phyloP scores from a whole-genome alignment of 805 yeast species.

The Wickerhamiella nectarea region DNA sequence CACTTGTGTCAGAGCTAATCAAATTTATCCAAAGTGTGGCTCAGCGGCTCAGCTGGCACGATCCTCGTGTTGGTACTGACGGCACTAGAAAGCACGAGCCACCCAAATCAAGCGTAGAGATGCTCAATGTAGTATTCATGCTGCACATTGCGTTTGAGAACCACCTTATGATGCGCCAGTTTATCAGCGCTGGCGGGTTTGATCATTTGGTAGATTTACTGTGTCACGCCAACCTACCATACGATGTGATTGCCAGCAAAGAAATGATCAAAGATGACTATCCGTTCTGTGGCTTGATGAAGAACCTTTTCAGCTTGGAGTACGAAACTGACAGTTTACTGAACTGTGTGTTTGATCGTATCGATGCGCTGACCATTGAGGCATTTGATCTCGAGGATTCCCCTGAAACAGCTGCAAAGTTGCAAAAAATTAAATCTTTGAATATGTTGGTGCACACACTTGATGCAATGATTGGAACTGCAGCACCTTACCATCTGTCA shows the following conservation, averaged over 20 bases:
- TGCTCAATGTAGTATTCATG: slow-evolving; percentile 6
- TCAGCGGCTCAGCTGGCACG: background rate
- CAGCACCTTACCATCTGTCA: background rate
- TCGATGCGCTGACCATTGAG: background rate
- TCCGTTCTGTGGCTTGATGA: slow-evolving; percentile 3
- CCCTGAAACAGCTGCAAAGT: background rate
- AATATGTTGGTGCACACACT: slow-evolving; percentile 3
- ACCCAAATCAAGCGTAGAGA: slow-evolving; percentile 3
- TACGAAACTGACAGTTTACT: slow-evolving; percentile 6
- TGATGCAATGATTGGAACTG: background rate
- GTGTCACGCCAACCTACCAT: slow-evolving; percentile 7
- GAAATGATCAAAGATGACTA: slow-evolving; percentile 5
- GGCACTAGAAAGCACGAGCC: slow-evolving; percentile 5
- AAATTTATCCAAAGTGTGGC: background rate
- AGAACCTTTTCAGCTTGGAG: slow-evolving; percentile 1
- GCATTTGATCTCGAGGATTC: background rate
- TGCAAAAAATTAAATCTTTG: background rate
- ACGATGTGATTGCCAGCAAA: slow-evolving; percentile 2
- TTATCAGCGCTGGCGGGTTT: slow-evolving; percentile 2
- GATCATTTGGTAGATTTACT: slow-evolving; percentile 2
- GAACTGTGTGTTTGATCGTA: background rate
- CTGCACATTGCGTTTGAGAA: slow-evolving; percentile 1
- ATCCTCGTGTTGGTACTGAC: slow-evolving; percentile 8
- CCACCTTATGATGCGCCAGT: slow-evolving; percentile 9
- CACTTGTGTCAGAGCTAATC: background rate